A percentile compares a stretch with the other conserved stretches of the same genome.
These are phyloP conservation scores for Pachysandra terminalis DNA, from an alignment of 164 flowering plant species.

Conservation along the genomic window DNA sequence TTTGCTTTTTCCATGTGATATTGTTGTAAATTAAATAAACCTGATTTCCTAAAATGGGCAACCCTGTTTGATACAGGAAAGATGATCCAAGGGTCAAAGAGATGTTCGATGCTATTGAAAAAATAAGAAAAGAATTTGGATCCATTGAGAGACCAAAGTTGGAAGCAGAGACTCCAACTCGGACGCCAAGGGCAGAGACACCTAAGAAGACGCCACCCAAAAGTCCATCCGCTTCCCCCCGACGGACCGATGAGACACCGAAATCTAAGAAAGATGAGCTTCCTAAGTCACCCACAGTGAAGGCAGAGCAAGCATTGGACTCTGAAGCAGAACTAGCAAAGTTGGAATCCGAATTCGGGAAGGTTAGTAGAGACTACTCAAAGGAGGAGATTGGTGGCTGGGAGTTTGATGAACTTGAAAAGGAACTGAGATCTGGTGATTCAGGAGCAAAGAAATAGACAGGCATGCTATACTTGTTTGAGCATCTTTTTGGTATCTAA, in stretches of 20 bases:
- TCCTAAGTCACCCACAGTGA: slow-evolving; percentile 15
- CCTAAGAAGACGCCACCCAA: slow-evolving; percentile 27
- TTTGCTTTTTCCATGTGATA: too few species aligned
- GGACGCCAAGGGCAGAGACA: slow-evolving; percentile 31
- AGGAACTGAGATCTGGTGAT: slow-evolving; percentile 56
- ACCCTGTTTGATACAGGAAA: slow-evolving; percentile 50
- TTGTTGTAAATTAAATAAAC: background rate
- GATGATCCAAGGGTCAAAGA: slow-evolving; percentile 62
- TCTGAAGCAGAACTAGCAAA: slow-evolving; percentile 81
- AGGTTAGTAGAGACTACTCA: slow-evolving; percentile 58
- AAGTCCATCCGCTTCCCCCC: slow-evolving; percentile 17
- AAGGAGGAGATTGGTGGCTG: slow-evolving; percentile 80
- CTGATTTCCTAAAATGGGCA: background rate
- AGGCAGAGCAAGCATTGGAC: slow-evolving; percentile 45
- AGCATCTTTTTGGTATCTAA: slow-evolving; percentile 2
- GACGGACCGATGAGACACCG: background rate
- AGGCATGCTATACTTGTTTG: background rate
- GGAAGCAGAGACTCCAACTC: slow-evolving; percentile 57
- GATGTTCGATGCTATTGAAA: slow-evolving; percentile 68
- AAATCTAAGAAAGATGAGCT: slow-evolving; percentile 25
- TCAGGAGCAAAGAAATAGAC: slow-evolving; percentile 35
- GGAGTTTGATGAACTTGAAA: slow-evolving; percentile 97
- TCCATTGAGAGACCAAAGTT: slow-evolving; percentile 73
- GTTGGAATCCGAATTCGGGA: slow-evolving; percentile 90
- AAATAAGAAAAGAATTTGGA: slow-evolving; percentile 68